These are phyloP conservation scores for Collybia mongolica DNA, from an alignment of 768 basidiomycete genomes.

Conservation along the genomic window DNA sequence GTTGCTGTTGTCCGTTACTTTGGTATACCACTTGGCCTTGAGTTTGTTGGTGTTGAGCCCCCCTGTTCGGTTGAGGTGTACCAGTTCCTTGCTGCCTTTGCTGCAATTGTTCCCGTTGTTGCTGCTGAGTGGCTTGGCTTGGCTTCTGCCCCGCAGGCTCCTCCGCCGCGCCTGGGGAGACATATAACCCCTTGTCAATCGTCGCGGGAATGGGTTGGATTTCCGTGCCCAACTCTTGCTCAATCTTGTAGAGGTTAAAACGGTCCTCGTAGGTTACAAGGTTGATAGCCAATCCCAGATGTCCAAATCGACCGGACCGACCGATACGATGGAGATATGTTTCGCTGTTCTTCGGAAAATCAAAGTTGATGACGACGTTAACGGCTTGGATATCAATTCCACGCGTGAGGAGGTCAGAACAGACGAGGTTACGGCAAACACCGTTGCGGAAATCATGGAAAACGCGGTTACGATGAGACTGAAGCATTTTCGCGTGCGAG, in stretches of 20 bases:
- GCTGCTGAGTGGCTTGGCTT: slow-evolving; percentile 27
- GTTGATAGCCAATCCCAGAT: slow-evolving; percentile 96
- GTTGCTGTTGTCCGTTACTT: slow-evolving; percentile 32
- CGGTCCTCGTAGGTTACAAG: slow-evolving; percentile 97
- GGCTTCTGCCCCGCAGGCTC: slow-evolving; percentile 35
- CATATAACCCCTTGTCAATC: slow-evolving; percentile 92
- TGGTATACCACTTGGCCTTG: slow-evolving; percentile 31
- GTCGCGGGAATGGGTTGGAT: slow-evolving; percentile 91
- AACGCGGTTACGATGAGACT: slow-evolving; percentile 97
- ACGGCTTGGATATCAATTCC: slow-evolving; percentile 99
- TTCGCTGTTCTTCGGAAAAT: slow-evolving; percentile 98
- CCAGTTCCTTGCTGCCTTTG: slow-evolving; percentile 22
- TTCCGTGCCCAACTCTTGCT: slow-evolving; percentile 98
- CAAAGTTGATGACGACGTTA: slow-evolving; percentile 99
- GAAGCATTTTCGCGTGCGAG: slow-evolving; percentile 99
- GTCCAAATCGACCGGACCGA: slow-evolving; percentile 96
- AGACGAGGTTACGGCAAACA: slow-evolving; percentile 97
- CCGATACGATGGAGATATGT: slow-evolving; percentile 99
- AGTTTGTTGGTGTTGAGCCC: slow-evolving; percentile 23
- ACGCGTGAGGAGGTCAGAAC: slow-evolving; percentile 94
- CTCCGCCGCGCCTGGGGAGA: slow-evolving; percentile 66
- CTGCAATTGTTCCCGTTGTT: slow-evolving; percentile 34
- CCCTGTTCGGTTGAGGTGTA: slow-evolving; percentile 19
- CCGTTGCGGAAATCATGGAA: slow-evolving; percentile 99
- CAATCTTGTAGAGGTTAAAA: slow-evolving; percentile 97